Evolutionary conservation across 805 yeast genomes (phyloP), one percentile per base, ranked within the genome.

Genomic region (Candida ascalaphidarum): DNA sequence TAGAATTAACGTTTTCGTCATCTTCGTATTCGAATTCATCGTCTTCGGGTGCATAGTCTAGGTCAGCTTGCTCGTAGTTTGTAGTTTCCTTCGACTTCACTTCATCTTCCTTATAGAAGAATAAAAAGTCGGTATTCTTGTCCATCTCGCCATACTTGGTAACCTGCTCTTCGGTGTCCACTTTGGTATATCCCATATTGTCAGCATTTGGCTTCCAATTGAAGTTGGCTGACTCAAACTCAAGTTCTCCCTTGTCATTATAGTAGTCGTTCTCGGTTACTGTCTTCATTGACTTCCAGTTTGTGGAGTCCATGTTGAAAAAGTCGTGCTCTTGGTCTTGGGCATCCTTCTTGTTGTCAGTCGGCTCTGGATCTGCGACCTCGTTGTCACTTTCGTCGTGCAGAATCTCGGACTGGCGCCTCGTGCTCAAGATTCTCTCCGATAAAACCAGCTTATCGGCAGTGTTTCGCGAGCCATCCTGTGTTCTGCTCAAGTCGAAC

Each of bases 271-370:
- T 66, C 27, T 78, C 74, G 3, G 95, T 76, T 17, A 84, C 77
- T 0, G 89, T 77, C 23, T 81, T 80, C 84, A 92, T 86, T 11
- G 81, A 74, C 45, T 81, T 77, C 98, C 98, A 92, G 17, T 68
- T 78, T 5, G 56, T 26, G 10, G 63, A 70, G 20, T 66, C 55
- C 13, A 53, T 58, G 26, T 36, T 36, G 33, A 61, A 61, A 37
- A 59, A 61, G 30, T 57, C 61, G 22, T 56, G 61, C 9, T 35
- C 42, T 8, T 29, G 28, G 11, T 27, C 25, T 11, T 19, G 21
- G 12, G 25, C 19, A 3, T 25, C 24, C 17, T 11, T 19, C 10
- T 17, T 21, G 8, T 25, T 9, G 9, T 21, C 13, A 9, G 8
- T n/a, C 11, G 7, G 21, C 27, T 9, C 27, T 25, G 13, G 19